Percentiles rank a stretch among this genome's conserved stretches.
These are phyloP conservation scores for Croton setiger DNA, from an alignment of 441 rosid species.

Conservation along the genomic window DNA sequence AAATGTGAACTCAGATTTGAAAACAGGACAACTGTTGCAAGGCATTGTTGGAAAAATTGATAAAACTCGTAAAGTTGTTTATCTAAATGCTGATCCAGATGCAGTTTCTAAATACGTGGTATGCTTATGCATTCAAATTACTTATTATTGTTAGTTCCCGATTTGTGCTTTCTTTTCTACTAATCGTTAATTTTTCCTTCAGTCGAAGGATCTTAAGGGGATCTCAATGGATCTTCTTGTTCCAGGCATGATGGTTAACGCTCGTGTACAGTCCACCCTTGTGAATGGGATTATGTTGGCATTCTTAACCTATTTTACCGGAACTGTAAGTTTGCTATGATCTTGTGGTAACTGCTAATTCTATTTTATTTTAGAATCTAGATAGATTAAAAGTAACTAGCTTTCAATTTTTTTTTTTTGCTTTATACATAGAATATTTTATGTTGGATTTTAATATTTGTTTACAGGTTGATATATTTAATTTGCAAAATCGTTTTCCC, in stretches of 20 bases:
- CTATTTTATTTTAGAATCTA: slow-evolving; percentile 5
- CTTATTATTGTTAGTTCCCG: not conserved
- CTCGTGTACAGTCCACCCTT: slow-evolving; percentile 84
- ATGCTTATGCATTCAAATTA: slow-evolving; percentile 27
- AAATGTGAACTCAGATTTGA: slow-evolving; percentile 36
- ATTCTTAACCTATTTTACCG: slow-evolving; percentile 88
- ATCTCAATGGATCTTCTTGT: slow-evolving; percentile 88
- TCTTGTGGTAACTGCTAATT: slow-evolving; percentile 10
- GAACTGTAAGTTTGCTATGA: slow-evolving; percentile 71
- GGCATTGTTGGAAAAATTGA: slow-evolving; percentile 76
- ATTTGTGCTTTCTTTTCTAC: not conserved
- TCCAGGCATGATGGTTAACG: slow-evolving; percentile 97
- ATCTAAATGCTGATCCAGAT: slow-evolving; percentile 66
- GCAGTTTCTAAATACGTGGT: slow-evolving; percentile 78
- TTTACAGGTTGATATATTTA: slow-evolving; percentile 82
- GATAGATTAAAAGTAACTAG: not conserved
- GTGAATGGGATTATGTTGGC: slow-evolving; percentile 87
- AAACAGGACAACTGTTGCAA: slow-evolving; percentile 72
- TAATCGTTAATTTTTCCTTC: slow-evolving; percentile 28
- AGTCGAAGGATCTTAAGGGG: slow-evolving; percentile 91
- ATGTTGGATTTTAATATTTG: slow-evolving; percentile 23
- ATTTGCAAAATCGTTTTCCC: slow-evolving; percentile 61
- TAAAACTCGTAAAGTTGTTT: slow-evolving; percentile 69
- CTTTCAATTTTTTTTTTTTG: not conserved
- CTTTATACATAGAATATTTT: slow-evolving; percentile 1